Evolutionary conservation across 495 filamentous ascomycete genomes (phyloP).

Genomic region (Hamigera avellanea): DNA sequence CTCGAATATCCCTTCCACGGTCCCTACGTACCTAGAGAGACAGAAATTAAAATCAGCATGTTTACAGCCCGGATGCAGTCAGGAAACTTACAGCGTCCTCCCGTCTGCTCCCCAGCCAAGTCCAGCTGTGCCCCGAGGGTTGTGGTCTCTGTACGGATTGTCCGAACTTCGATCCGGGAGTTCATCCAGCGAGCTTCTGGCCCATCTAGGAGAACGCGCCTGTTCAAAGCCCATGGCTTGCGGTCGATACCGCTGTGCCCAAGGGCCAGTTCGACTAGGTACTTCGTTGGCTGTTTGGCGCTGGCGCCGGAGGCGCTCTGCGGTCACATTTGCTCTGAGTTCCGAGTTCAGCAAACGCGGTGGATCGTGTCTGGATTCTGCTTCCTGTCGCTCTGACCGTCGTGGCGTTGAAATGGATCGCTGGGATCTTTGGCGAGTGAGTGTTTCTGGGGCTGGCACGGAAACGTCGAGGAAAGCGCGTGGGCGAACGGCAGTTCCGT

Average conservation of each 20-base stretch:
- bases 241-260: slow-evolving; percentile 23
- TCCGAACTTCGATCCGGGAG: slow-evolving; percentile 25
- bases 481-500: slow-evolving; percentile 10
- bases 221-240: slow-evolving; percentile 23
- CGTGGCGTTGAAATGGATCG: slow-evolving; percentile 24
- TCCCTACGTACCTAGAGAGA: slow-evolving; percentile 53
- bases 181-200: slow-evolving; percentile 30
- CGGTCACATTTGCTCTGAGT: slow-evolving; percentile 27
- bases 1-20: slow-evolving; percentile 64
- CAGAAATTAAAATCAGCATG: slow-evolving; percentile 3
- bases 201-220: slow-evolving; percentile 31
- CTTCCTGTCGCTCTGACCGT: slow-evolving; percentile 16
- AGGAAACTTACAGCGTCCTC: slow-evolving; percentile 50
- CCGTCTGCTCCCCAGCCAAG: slow-evolving; percentile 62
- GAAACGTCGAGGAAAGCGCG: slow-evolving; percentile 13
- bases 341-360: slow-evolving; percentile 21
- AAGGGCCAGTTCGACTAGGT: slow-evolving; percentile 19
- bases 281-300: slow-evolving; percentile 28
- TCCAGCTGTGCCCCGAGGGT: slow-evolving; percentile 47
- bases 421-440: slow-evolving; percentile 16
- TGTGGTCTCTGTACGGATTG: slow-evolving; percentile 21
- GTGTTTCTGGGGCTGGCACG: slow-evolving; percentile 7
- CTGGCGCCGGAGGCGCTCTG: slow-evolving; percentile 31
- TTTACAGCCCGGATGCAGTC: neutral
- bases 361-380: slow-evolving; percentile 18